Evolutionary conservation across 495 filamentous ascomycete species (phyloP).

Genomic region (Annulohypoxylon moriforme): DNA sequence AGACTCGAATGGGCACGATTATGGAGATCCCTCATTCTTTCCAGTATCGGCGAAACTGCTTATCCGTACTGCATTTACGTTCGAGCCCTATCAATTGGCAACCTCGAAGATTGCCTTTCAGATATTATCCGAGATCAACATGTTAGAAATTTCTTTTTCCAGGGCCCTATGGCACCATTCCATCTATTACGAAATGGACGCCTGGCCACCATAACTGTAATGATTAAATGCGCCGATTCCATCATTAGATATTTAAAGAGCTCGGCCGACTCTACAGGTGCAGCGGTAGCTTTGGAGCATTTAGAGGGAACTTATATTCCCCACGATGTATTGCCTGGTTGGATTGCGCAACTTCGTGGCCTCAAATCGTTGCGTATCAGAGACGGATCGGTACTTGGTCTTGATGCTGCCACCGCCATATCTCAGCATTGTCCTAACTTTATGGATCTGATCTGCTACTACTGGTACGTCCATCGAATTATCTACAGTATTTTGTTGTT

Average conservation of each 20-base stretch:
- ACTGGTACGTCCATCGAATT: slow-evolving; percentile 33
- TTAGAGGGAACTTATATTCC: slow-evolving; percentile 51
- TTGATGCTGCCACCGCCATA: slow-evolving; percentile 64
- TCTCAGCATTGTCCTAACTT: slow-evolving; percentile 69
- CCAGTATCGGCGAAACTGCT: slow-evolving; percentile 69
- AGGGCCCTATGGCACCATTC: slow-evolving; percentile 56
- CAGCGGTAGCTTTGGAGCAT: slow-evolving; percentile 59
- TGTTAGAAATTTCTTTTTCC: slow-evolving; percentile 62
- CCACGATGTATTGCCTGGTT: slow-evolving; percentile 46
- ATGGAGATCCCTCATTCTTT: slow-evolving; percentile 77
- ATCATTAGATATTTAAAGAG: slow-evolving; percentile 51
- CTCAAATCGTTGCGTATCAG: slow-evolving; percentile 64
- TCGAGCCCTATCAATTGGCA: slow-evolving; percentile 69
- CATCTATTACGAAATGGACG: slow-evolving; percentile 21
- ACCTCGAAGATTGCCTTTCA: slow-evolving; percentile 67
- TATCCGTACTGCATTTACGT: slow-evolving; percentile 79
- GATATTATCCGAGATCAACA: slow-evolving; percentile 58
- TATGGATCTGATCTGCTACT: slow-evolving; percentile 67
- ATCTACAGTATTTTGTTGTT: background rate
- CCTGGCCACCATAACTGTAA: slow-evolving; percentile 35
- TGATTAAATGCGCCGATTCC: slow-evolving; percentile 44
- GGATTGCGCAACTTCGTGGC: slow-evolving; percentile 51
- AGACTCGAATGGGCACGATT: slow-evolving; percentile 66
- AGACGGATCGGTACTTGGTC: slow-evolving; percentile 67
- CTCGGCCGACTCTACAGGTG: slow-evolving; percentile 47